Conservation (phyloP, 257 asterid species). For the Capsicum chinense region DNA sequence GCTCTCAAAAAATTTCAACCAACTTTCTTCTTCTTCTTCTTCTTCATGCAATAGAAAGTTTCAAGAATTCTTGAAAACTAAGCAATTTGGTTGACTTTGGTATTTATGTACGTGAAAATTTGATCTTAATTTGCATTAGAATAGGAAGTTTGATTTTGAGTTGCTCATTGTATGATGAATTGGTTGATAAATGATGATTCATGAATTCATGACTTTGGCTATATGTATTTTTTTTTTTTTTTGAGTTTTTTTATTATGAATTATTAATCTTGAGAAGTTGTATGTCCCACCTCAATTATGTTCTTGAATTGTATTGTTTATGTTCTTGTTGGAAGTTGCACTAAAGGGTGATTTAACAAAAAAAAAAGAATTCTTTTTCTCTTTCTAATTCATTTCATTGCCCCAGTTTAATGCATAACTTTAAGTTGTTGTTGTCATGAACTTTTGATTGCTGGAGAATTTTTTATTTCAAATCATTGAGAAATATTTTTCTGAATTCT, state of each 20-base stretch:
- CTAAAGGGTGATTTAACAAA: neutral
- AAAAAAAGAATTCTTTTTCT: neutral
- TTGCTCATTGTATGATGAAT: conserved; percentile 11
- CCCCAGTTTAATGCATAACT: neutral
- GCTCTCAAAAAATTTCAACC: conserved; percentile 22
- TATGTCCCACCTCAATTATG: conserved; percentile 28
- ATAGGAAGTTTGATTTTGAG: neutral
- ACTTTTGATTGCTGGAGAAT: neutral
- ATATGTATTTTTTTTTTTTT: neutral
- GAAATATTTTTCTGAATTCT: neutral
- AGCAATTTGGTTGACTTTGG: conserved; percentile 28
- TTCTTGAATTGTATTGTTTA: conserved; percentile 21
- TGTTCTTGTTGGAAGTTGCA: conserved; percentile 26
- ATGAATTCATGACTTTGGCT: neutral
- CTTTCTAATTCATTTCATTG: neutral
- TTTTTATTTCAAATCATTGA: conserved; percentile 4
- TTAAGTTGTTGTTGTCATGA: neutral
- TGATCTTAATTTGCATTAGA: conserved; percentile 1
- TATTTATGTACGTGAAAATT: conserved; percentile 14
- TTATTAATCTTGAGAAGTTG: neutral
- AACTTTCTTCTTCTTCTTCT: conserved; percentile 25
- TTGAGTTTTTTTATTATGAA: neutral
- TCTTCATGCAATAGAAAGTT: neutral
- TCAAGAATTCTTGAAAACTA: conserved; percentile 25
- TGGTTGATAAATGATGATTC: neutral